Evolutionary conservation across 768 basidiomycete genomes (phyloP).

Genomic region (Russula sp.): DNA sequence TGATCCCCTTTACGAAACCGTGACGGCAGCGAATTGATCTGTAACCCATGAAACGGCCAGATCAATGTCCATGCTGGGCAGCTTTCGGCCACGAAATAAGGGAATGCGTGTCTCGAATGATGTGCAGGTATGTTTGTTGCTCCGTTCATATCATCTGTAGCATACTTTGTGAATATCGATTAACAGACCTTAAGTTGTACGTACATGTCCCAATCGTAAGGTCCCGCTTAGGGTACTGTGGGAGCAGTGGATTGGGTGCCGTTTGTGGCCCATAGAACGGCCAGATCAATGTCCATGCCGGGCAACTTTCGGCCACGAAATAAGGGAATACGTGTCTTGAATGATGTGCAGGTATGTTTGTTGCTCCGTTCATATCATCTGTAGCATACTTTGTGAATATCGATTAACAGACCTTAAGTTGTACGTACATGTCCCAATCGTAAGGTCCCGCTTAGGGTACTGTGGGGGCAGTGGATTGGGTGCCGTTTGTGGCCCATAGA

Average conservation of each 20-base stretch:
- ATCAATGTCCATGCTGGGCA: slow-evolving; percentile 16
- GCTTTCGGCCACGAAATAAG: slow-evolving; percentile 1
- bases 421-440: slow-evolving; percentile 26
- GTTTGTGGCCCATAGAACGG: slow-evolving; percentile 9
- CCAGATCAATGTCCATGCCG: slow-evolving; percentile 22
- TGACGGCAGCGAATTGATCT: neutral
- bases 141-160: slow-evolving; percentile 22
- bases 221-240: slow-evolving; percentile 19
- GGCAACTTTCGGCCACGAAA: neutral
- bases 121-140: neutral
- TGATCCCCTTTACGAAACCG: slow-evolving; percentile 21
- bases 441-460: slow-evolving; percentile 23
- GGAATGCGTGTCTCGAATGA: neutral
- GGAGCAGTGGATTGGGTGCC: neutral
- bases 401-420: slow-evolving; percentile 24
- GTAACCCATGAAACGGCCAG: slow-evolving; percentile 18
- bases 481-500: neutral
- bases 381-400: neutral
- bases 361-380: slow-evolving; percentile 22
- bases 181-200: slow-evolving; percentile 20
- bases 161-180: slow-evolving; percentile 16
- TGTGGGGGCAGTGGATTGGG: neutral
- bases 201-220: slow-evolving; percentile 28
- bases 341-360: neutral
- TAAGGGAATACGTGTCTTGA: slow-evolving; percentile 6